Evolutionary conservation across 495 filamentous ascomycete genomes (phyloP).

Genomic region (Hyaloscypha variabilis): DNA sequence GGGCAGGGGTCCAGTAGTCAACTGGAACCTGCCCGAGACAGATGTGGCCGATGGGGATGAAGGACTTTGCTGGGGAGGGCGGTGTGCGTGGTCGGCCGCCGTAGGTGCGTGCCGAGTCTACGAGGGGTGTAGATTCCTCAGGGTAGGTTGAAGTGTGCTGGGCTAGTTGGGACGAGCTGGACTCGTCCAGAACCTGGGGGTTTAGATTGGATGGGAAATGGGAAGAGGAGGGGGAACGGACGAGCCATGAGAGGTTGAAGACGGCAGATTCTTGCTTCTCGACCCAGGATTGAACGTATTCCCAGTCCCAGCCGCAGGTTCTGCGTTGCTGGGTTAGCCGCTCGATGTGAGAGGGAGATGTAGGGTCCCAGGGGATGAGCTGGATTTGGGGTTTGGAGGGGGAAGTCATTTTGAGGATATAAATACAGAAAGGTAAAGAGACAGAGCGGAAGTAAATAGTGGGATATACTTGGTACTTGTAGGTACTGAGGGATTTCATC

Average conservation of each 20-base stretch:
- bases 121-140: constrained; percentile 32
- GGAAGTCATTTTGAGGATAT: neutral
- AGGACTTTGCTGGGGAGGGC: constrained; percentile 25
- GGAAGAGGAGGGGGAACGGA: constrained; percentile 12
- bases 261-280: constrained; percentile 4
- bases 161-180: constrained; percentile 1
- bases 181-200: neutral
- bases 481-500: neutral
- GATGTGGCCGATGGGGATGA: constrained; percentile 45
- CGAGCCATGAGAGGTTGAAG: constrained; percentile 26
- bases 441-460: neutral
- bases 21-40: constrained; percentile 32
- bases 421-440: neutral
- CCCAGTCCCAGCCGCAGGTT: constrained; percentile 39
- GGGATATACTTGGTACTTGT: neutral
- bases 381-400: constrained; percentile 3
- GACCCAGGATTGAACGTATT: constrained; percentile 31
- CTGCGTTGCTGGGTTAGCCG: constrained; percentile 40
- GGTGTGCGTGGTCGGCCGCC: constrained; percentile 32
- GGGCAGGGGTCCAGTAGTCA: too few species aligned
- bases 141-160: constrained; percentile 17
- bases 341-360: constrained; percentile 34
- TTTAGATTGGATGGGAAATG: neutral
- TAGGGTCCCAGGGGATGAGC: constrained; percentile 42
- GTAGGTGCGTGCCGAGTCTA: constrained; percentile 36